A percentile compares a stretch with the other conserved stretches of the same genome.
Conservation (phyloP, 805 yeast species). For the Scheffersomyces amazonensis region DNA sequence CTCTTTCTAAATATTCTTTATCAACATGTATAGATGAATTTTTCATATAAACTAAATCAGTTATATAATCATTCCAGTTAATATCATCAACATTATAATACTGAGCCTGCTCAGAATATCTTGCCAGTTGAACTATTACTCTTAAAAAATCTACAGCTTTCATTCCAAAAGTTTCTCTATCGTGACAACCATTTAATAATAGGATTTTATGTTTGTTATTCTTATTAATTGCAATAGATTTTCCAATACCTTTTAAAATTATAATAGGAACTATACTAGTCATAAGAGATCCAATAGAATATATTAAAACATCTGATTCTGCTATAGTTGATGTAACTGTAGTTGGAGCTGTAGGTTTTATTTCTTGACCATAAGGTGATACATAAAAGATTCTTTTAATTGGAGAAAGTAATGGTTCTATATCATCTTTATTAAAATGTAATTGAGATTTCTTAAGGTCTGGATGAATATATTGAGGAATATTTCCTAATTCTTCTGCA, state of each 20-base stretch:
- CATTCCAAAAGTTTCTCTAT: slow-evolving; percentile 77
- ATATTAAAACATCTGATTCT: slow-evolving; percentile 55
- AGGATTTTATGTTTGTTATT: slow-evolving; percentile 48
- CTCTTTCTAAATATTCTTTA: slow-evolving; percentile 25
- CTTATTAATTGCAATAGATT: slow-evolving; percentile 42
- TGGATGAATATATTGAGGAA: slow-evolving; percentile 74
- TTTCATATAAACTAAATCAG: slow-evolving; percentile 59
- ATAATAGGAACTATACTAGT: slow-evolving; percentile 83
- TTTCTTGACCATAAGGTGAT: slow-evolving; percentile 85
- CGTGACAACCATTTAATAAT: slow-evolving; percentile 69
- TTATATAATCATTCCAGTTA: slow-evolving; percentile 49
- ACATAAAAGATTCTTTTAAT: slow-evolving; percentile 73
- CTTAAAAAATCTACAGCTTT: slow-evolving; percentile 56
- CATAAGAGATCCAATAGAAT: slow-evolving; percentile 85
- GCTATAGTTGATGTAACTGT: slow-evolving; percentile 53
- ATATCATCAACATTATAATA: slow-evolving; percentile 7
- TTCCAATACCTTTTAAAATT: slow-evolving; percentile 69
- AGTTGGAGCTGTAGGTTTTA: slow-evolving; percentile 68
- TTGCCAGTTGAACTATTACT: slow-evolving; percentile 53
- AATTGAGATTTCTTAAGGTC: slow-evolving; percentile 72
- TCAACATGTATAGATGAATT: slow-evolving; percentile 52
- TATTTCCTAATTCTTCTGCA: slow-evolving; percentile 55
- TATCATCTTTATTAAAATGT: slow-evolving; percentile 60
- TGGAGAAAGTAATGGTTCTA: slow-evolving; percentile 67
- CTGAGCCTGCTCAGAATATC: slow-evolving; percentile 42